Conservation (phyloP, 2,329 filamentous ascomycete genomes). For the Fusarium secorum region DNA sequence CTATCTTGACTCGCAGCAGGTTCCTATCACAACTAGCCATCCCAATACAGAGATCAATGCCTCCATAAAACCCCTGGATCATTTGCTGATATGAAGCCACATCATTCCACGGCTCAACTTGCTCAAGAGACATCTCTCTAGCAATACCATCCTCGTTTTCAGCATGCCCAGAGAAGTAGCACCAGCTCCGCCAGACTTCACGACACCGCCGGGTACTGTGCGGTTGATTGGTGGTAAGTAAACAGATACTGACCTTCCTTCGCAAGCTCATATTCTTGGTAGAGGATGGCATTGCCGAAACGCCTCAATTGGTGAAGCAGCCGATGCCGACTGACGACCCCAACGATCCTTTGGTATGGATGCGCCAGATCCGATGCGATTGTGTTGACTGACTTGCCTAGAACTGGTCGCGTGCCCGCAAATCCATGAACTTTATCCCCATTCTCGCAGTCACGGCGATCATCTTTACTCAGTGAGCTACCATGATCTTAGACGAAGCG, state of each 20-base stretch:
- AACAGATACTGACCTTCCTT: neutral
- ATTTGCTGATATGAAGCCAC: neutral
- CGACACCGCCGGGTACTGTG: neutral
- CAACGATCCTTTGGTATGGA: neutral
- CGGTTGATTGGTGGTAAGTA: neutral
- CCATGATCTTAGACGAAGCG: rapidly evolving
- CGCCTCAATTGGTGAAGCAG: neutral
- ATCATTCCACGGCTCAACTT: neutral
- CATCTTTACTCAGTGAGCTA: neutral
- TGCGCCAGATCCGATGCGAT: neutral
- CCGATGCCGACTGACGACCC: neutral
- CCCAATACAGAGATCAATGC: neutral
- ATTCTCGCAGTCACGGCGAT: neutral
- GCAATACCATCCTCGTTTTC: neutral
- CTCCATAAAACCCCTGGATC: neutral
- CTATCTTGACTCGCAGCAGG: neutral
- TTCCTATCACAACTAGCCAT: neutral
- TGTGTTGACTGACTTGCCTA: neutral
- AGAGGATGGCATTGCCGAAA: neutral
- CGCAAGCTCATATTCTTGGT: neutral
- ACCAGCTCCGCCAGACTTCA: neutral
- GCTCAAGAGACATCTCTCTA: neutral
- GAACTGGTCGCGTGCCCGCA: neutral
- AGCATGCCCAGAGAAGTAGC: neutral
- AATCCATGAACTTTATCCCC: neutral